Evolutionary conservation across 768 basidiomycete genomes (phyloP), one percentile per base, ranked within the genome.

Genomic region (Lactifluus volemus): DNA sequence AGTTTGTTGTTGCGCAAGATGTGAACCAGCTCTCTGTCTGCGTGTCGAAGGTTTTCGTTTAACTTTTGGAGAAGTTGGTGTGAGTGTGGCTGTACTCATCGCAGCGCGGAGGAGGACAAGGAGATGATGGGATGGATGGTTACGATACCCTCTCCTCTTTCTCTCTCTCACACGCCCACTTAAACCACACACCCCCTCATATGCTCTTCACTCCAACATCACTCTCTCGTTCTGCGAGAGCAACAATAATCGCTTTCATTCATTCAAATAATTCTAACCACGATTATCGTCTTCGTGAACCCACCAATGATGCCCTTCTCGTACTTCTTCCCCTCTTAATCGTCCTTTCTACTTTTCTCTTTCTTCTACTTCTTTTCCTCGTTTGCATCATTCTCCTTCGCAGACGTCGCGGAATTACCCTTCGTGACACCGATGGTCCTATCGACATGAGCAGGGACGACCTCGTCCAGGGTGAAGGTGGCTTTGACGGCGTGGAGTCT

Each of bases 281-380:
- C 21, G 65, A 67, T 54, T 29, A 45, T 6, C 64, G 53, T 42
- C 59, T 66, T 19, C 59, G 59, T 44, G 66, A 59, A 30, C 63
- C 71, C n/a, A 53, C 71, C 36, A 78, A 78, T 55, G 88, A 91
- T 68, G 82, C 88, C 34, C 83, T 92, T 63, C 81, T 90, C 70
- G 84, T 98, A 69, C 84, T 99, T 61, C 82, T 99, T 6, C 96
- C 96, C 30, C 81, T 99, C 56, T 85, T 98, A 70, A 90, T 98
- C 75, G 88, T 98, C 50, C 82, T 98, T 38, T 88, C 91, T 25
- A 92, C 92, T 5, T 89, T 98, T 65, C 82, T 99, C 55, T 89
- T 98, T 73, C 85, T 98, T 55, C 83, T 98, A 65, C 80, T 98
- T 52, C 79, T 96, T 61, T 96, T 98, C 75, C 83, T 98, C 53